A percentile compares a stretch with the other conserved stretches of the same genome.
These are phyloP conservation scores for Cadophora gregata DNA, from an alignment of 2,329 filamentous ascomycete species.

Conservation along the genomic window DNA sequence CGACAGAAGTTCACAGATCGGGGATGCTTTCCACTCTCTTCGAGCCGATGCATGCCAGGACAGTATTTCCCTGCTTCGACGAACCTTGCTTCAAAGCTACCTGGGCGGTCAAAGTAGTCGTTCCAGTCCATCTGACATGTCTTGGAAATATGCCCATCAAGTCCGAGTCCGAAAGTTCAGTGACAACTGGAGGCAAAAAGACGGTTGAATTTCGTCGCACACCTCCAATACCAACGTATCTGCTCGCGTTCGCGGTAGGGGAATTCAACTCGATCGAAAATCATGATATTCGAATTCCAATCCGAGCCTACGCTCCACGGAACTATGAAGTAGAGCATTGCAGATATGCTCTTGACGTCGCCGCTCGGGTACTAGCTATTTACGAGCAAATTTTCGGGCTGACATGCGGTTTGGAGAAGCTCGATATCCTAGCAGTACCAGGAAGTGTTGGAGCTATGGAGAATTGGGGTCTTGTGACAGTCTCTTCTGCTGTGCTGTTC, in stretches of 20 bases:
- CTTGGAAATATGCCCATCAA: constrained; percentile 70
- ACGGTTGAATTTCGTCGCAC: constrained; percentile 71
- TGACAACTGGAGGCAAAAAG: constrained; percentile 59
- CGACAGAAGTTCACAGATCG: constrained; percentile 64
- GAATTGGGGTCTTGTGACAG: constrained; percentile 76
- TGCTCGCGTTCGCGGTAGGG: constrained; percentile 72
- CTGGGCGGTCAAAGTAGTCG: constrained; percentile 70
- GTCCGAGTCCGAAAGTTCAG: background rate
- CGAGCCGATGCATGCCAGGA: constrained; percentile 71
- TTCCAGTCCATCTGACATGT: constrained; percentile 69
- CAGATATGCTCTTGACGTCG: constrained; percentile 57
- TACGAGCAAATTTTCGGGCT: constrained; percentile 74
- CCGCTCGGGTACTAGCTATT: constrained; percentile 69
- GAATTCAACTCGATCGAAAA: constrained; percentile 73
- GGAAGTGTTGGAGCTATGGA: constrained; percentile 75
- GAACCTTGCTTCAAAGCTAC: constrained; percentile 74
- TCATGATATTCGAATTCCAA: constrained; percentile 70
- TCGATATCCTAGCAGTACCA: constrained; percentile 77
- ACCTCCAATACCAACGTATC: constrained; percentile 74
- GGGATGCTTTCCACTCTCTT: constrained; percentile 74
- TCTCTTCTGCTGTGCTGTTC: constrained; percentile 70
- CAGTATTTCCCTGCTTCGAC: constrained; percentile 74
- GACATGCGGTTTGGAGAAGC: constrained; percentile 73
- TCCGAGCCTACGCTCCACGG: constrained; percentile 69
- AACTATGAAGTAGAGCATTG: constrained; percentile 28